These are phyloP conservation scores for Leptographium galeiforme DNA, from an alignment of 2,329 filamentous ascomycete species.

Conservation along the genomic window DNA sequence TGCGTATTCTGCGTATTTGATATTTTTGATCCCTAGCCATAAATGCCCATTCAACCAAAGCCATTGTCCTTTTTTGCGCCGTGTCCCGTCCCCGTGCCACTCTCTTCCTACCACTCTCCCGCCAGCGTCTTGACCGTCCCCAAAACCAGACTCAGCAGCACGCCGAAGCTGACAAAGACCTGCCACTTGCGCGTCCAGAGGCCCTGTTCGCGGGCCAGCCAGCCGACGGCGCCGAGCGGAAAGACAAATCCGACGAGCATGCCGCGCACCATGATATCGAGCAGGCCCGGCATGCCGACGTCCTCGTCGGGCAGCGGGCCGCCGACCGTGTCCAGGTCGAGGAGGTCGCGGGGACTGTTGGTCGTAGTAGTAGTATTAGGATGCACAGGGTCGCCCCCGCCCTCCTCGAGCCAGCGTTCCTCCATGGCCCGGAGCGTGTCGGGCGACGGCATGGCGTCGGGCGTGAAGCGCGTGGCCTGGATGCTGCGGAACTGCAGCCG, in stretches of 20 bases:
- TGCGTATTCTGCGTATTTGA: too few species aligned
- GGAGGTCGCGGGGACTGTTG: slow-evolving; percentile 12
- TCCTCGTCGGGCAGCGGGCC: slow-evolving; percentile 30
- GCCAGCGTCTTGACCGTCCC: slow-evolving; percentile 47
- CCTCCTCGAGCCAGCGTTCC: slow-evolving; percentile 79
- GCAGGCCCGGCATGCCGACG: slow-evolving; percentile 35
- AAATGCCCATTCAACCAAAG: too few species aligned
- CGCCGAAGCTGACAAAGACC: slow-evolving; percentile 74
- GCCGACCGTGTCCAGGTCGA: slow-evolving; percentile 11
- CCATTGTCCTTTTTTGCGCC: neutral
- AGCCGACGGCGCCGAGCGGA: slow-evolving; percentile 74
- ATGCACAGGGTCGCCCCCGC: slow-evolving; percentile 24
- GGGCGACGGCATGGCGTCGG: slow-evolving; percentile 76
- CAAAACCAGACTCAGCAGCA: slow-evolving; percentile 66
- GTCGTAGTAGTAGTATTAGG: too few species aligned
- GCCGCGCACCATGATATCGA: slow-evolving; percentile 80
- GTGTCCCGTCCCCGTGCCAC: neutral
- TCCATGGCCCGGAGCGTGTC: slow-evolving; percentile 65
- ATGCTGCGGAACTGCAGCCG: slow-evolving; percentile 82
- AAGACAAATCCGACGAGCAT: slow-evolving; percentile 91
- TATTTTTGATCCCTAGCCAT: too few species aligned
- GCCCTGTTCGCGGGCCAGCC: slow-evolving; percentile 75
- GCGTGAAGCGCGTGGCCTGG: slow-evolving; percentile 68
- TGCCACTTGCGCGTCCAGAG: slow-evolving; percentile 76
- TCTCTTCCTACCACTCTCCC: slow-evolving; percentile 16